phyloP scores from a whole-genome alignment of 371 early-diverging fungal species.

The Apophysomyces sp. region DNA sequence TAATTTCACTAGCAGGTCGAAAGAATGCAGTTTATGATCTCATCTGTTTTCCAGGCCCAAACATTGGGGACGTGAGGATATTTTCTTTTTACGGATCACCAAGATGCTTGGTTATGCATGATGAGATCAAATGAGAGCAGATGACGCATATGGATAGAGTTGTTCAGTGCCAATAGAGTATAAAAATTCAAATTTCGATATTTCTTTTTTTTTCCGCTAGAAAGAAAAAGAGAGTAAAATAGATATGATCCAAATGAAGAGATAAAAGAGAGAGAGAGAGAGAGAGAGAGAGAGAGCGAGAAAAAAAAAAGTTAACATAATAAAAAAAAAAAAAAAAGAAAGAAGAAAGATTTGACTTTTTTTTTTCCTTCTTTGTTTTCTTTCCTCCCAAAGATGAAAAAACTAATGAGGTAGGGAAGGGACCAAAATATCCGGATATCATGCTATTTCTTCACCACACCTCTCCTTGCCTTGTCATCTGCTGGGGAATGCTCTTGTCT shows the following conservation, averaged over 20 bases:
- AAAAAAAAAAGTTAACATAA: background rate
- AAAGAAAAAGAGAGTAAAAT: background rate
- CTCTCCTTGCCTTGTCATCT: background rate
- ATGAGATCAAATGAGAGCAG: too few relatives aligned
- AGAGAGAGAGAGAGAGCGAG: background rate
- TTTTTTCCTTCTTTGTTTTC: conserved; percentile 1
- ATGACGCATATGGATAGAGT: too few relatives aligned
- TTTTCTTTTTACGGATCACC: too few relatives aligned
- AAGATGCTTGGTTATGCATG: too few relatives aligned
- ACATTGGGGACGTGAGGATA: background rate
- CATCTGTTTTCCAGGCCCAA: background rate
- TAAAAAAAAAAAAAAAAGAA: background rate
- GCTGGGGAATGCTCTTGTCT: conserved; percentile 1
- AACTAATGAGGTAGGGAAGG: background rate
- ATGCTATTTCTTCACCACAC: conserved; percentile 1
- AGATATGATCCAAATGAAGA: background rate
- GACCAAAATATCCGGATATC: background rate
- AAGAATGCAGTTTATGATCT: too few relatives aligned
- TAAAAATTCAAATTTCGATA: background rate
- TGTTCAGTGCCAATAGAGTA: too few relatives aligned
- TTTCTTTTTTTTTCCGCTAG: background rate
- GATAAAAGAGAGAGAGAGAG: background rate
- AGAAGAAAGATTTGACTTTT: background rate
- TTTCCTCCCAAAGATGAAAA: background rate
- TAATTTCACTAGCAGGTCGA: too few relatives aligned